Percentiles rank a stretch among this genome's conserved stretches.
These are phyloP conservation scores for Limnanthes douglasii DNA, from an alignment of 345 rosid species.

Conservation along the genomic window DNA sequence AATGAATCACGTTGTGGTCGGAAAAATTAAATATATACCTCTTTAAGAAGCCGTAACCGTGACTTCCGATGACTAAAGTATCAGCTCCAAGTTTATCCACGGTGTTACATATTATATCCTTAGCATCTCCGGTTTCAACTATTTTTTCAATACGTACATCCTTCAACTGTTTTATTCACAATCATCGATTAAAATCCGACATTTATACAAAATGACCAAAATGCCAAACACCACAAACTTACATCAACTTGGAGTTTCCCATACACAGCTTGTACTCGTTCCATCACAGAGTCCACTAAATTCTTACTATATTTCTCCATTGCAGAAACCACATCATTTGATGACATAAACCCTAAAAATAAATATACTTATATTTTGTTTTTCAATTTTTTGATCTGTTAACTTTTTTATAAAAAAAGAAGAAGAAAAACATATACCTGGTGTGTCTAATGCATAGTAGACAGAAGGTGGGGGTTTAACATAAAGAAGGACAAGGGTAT, in stretches of 20 bases:
- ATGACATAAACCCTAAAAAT: conserved; percentile 35
- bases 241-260: conserved; percentile 13
- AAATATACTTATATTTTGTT: too few relatives aligned
- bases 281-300: conserved; percentile 53
- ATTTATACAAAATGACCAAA: too few relatives aligned
- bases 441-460: conserved; percentile 46
- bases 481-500: conserved; percentile 52
- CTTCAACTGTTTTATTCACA: too few relatives aligned
- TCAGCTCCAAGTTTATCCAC: conserved; percentile 67
- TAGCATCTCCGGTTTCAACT: conserved; percentile 75
- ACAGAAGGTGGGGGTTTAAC: conserved; percentile 69
- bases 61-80: conserved; percentile 82
- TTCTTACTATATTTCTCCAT: conserved; percentile 37
- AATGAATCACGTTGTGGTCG: background rate
- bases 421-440: conserved; percentile 31
- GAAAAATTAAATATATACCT: conserved; percentile 21
- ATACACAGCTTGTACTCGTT: conserved; percentile 52
- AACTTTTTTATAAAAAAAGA: too few relatives aligned
- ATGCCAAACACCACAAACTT: background rate
- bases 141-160: conserved; percentile 41
- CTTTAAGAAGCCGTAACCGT: conserved; percentile 89
- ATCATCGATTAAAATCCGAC: too few relatives aligned
- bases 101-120: conserved; percentile 55
- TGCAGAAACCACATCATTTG: conserved; percentile 26
- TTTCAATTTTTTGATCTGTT: too few relatives aligned